Evolutionary conservation across 768 basidiomycete species (phyloP), one percentile per base, ranked within the genome.

Genomic region (Coprinellus aureogranulatus): DNA sequence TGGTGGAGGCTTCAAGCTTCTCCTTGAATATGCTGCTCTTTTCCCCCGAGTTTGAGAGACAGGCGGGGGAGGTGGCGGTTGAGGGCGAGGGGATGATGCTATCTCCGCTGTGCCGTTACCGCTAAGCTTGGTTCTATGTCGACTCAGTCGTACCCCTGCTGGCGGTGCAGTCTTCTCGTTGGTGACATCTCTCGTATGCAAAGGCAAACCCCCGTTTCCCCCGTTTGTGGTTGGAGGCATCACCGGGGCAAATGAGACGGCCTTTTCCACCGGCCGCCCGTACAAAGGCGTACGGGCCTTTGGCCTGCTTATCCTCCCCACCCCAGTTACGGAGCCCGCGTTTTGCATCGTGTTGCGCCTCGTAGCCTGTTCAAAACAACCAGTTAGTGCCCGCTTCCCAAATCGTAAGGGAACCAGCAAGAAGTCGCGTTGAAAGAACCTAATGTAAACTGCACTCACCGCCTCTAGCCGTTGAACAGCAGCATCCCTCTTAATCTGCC

Each of bases 291-390:
- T 68, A 54, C 72, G 63, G 4, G 65, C 25, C 23, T 42, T 37
- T n/a, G 57, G 65, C 27, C 64, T 63, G 22, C 69, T 62, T 34
- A 67, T 62, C 31, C 55, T 59, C 22, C 14, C 14, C 46, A 30
- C 50, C 8, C 50, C 34, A 6, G n/a, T n/a, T n/a, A n/a, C n/a
- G n/a, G 34, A 34, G 6, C 34, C 50, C 31, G 78, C 75, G 55
- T 81, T 80, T 47, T 66, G 73, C 12, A 71, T 66, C 1, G 79
- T 80, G 62, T 81, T 80, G 55, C 70, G 71, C 48, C 68, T 70
- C 39, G 71, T 73, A 8, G 50, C 54, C 60, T 58, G 53, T 34
- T 9, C 40, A 49, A 16, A 26, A 41, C 18, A 47, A 40, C 31
- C 16, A n/a, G 12, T 18, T 25, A 41, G 41, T 22, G 20, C 20